Percentiles rank a stretch among this genome's conserved stretches.
These are phyloP conservation scores for Tolypocladium ophioglossoides DNA, from an alignment of 2,329 filamentous ascomycete species.

Conservation along the genomic window DNA sequence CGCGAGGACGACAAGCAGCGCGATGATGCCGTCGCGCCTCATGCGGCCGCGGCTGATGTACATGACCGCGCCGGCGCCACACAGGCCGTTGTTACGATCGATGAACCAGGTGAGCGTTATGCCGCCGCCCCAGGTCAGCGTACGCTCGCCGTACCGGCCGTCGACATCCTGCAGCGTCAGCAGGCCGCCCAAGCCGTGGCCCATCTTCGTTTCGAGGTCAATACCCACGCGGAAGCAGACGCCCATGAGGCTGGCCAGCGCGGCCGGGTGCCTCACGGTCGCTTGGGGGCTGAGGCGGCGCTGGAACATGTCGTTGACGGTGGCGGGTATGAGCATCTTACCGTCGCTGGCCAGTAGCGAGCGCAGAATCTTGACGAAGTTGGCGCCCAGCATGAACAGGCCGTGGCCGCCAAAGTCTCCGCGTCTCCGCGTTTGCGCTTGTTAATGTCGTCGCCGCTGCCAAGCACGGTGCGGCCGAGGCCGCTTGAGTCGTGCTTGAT, in stretches of 20 bases:
- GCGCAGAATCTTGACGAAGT: conserved; percentile 27
- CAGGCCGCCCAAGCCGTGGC: conserved; percentile 30
- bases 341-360: conserved; percentile 38
- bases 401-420: conserved; percentile 30
- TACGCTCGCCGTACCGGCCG: conserved; percentile 31
- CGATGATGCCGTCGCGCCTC: conserved; percentile 2
- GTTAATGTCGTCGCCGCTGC: conserved; percentile 16
- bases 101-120: conserved; percentile 36
- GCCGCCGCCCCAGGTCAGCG: conserved; percentile 35
- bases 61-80: conserved; percentile 27
- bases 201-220: conserved; percentile 18
- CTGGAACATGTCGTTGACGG: conserved; percentile 6
- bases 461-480: conserved; percentile 9
- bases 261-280: too few species aligned
- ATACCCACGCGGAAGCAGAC: conserved; percentile 25
- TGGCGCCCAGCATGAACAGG: conserved; percentile 27
- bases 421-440: conserved; percentile 10
- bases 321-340: conserved; percentile 30
- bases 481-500: conserved; percentile 26
- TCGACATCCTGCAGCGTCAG: conserved; percentile 28
- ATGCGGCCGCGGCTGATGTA: background rate
- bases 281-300: too few species aligned
- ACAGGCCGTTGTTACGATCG: conserved; percentile 34
- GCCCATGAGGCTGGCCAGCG: conserved; percentile 15
- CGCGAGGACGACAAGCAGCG: background rate